Evolutionary conservation across 371 early-diverging fungal species (phyloP), one percentile per base, ranked within the genome.

Genomic region (Mycotypha africana): DNA sequence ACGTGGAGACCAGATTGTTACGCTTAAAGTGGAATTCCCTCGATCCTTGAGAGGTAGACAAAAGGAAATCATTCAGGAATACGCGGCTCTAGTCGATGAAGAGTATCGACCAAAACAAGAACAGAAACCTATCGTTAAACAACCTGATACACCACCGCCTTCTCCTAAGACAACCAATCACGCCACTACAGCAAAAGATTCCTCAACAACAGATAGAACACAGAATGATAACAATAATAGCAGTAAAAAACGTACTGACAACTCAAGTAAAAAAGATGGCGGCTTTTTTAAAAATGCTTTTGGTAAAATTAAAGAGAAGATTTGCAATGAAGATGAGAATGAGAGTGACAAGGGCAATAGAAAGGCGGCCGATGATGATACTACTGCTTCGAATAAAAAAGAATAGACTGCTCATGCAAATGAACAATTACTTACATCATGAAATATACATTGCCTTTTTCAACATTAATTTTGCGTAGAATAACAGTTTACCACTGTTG

Each of bases 1-100:
- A 10, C 73, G 84, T 21, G 96, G 96, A 20, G 93, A 96, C 65
- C 91, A 93, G 67, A 86, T 80, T 45, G 85, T 96, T 15, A 85
- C 79, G 10, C 56, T 96, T 14, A 83, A 86, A 48, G 81, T 96
- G 4, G 61, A 68, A 35, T 56, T 95, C 22, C 96, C 96, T 16
- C 82, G 67, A 65, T 64, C 68, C 8, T 49, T 79, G 21, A 60
- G 52, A 9, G 62, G 49, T 2, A 44, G 52, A 48, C 79, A 79
- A 49, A 56, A 46, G 32, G 45, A 48, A 19, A 56, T 67, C 19
- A 58, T 67, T 28, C 47, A 62, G 38, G 41, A 59, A 42, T 67
- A 62, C 26, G 67, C 67, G 19, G 41, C 45, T 26, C 23, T 62
- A 8, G 67, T 67, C 5, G 67, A 67, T 48, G 57, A 56, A 32